These are phyloP conservation scores for Backusella westeae DNA, from an alignment of 192 early-diverging fungal genomes.

Conservation along the genomic window DNA sequence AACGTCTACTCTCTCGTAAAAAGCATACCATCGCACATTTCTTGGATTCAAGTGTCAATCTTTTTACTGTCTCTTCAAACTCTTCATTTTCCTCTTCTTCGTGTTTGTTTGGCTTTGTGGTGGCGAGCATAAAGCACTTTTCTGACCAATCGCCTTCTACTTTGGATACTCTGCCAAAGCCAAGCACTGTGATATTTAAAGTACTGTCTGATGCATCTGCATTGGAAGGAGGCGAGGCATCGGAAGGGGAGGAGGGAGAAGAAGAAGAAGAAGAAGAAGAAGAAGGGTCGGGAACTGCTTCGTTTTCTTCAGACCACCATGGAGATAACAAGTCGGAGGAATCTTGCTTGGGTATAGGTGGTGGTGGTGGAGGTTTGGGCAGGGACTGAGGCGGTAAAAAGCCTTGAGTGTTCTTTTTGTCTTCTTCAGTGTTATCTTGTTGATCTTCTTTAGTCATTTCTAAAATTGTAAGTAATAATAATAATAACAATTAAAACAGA, in stretches of 20 bases:
- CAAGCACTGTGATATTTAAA: neutral
- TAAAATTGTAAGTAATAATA: neutral
- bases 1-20: conserved; percentile 20
- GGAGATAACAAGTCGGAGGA: conserved; percentile 20
- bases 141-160: conserved; percentile 25
- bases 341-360: conserved; percentile 16
- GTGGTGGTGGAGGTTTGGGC: conserved; percentile 6
- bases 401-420: neutral
- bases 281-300: neutral
- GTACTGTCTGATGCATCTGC: neutral
- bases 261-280: neutral
- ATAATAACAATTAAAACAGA: neutral
- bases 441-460: neutral
- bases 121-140: conserved; percentile 23
- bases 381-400: conserved; percentile 10
- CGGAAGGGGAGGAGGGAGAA: neutral
- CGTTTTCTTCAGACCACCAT: conserved; percentile 28
- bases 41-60: neutral
- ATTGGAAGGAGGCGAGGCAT: neutral
- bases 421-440: neutral
- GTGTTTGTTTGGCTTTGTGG: neutral
- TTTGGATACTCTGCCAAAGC: neutral
- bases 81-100: neutral
- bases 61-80: neutral
- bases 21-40: conserved; percentile 40